Conservation (phyloP, 2,329 filamentous ascomycete genomes). For the Helicocarpus griseus region DNA sequence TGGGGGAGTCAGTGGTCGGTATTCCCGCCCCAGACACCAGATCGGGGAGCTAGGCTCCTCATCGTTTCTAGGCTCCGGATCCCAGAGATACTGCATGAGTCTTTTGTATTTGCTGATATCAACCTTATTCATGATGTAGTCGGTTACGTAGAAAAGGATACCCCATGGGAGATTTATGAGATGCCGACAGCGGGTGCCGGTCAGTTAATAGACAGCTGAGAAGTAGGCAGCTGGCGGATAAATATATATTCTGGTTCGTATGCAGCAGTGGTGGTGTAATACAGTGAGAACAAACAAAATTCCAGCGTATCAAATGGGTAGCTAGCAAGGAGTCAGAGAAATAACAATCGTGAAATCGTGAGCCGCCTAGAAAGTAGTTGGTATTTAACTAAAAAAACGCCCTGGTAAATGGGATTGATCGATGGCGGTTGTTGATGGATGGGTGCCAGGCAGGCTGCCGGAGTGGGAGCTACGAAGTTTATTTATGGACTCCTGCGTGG, state of each 20-base stretch:
- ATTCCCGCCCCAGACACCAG: slow-evolving; percentile 68
- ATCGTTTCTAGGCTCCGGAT: slow-evolving; percentile 78
- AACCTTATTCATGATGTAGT: slow-evolving; percentile 49
- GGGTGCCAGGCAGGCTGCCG: background rate
- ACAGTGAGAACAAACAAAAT: no score
- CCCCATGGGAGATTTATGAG: slow-evolving; percentile 1
- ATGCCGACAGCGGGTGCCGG: background rate
- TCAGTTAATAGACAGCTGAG: background rate
- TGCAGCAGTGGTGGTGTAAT: background rate
- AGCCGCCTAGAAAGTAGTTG: no score
- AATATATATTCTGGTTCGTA: background rate
- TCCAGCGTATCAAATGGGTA: no score
- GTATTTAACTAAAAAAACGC: no score
- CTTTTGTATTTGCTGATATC: slow-evolving; percentile 71
- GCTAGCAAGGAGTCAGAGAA: no score
- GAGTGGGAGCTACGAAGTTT: background rate
- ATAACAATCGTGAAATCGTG: no score
- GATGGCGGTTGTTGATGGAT: no score
- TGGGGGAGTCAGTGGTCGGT: slow-evolving; percentile 27
- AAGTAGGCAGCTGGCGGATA: background rate
- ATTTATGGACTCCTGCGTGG: background rate
- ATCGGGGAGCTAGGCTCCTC: slow-evolving; percentile 56
- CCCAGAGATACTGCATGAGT: slow-evolving; percentile 86
- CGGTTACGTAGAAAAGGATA: background rate
- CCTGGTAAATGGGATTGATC: no score